Evolutionary conservation across 495 filamentous ascomycete species (phyloP), one percentile per base, ranked within the genome.

Genomic region (Aspergillus nidulans): DNA sequence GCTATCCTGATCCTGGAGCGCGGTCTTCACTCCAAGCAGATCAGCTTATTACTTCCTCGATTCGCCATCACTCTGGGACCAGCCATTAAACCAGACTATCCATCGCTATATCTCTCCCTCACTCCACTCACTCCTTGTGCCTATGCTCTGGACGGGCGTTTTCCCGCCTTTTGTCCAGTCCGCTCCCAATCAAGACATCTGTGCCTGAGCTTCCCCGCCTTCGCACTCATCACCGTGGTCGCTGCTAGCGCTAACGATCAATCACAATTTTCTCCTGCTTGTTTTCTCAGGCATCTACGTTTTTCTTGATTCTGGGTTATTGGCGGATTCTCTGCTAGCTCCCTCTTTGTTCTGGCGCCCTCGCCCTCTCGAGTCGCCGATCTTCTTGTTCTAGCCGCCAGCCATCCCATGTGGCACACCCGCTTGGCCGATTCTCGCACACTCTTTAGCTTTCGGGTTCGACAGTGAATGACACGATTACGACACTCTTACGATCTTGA

Each of bases 181-280:
- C 44, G 9, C 38, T 38, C 34, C 32, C 43, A 41, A 36, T 40
- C 42, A 39, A 39, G 28, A 13, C 47, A 21, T 49, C 47, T 49
- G 39, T 49, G 43, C 49, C 52, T 50, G 40, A 55, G 57, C 57
- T 59, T 58, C 60, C 60, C 56, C 56, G 56, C 60, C 50, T 49
- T 54, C 41, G 52, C 56, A 46, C 46, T 55, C 38, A 41, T 28
- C 19, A 34, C 53, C 34, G 18, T 25, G 7, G 21, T 49, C 36
- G 26, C 39, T 20, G 16, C 52, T 55, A 25, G 45, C 53, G 53
- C 46, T 49, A 30, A 56, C 36, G 28, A 53, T 44, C 40, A 15
- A 46, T 48, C 34, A 32, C 41, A 34, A 25, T 23, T 21, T 43
- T 10, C 28, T 15, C 26, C 32, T 42, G 13, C 18, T 39, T 44